Conservation (phyloP, 2,329 filamentous ascomycete genomes). For the Bisporella sp. region DNA sequence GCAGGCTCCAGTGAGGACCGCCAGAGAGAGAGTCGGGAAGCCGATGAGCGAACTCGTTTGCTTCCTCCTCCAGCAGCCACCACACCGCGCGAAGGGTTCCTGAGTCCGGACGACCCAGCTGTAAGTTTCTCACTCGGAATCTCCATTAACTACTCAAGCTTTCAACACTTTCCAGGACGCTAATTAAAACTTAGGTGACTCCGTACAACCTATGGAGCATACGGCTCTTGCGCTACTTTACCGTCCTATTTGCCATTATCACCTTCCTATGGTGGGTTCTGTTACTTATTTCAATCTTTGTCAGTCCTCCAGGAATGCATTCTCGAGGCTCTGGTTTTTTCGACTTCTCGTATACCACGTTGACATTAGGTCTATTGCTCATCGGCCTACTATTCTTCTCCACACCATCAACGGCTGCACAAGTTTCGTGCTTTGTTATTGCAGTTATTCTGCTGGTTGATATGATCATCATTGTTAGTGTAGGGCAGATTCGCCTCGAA, state of each 20-base stretch:
- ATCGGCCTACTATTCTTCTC: slow-evolving; percentile 82
- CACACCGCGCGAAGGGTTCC: slow-evolving; percentile 39
- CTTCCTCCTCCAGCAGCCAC: slow-evolving; percentile 18
- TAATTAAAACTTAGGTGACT: slow-evolving; percentile 44
- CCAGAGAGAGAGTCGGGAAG: slow-evolving; percentile 30
- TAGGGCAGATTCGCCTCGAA: slow-evolving; percentile 68
- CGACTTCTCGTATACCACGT: slow-evolving; percentile 73
- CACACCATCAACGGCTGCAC: slow-evolving; percentile 71
- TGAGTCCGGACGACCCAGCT: slow-evolving; percentile 75
- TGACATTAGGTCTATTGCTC: slow-evolving; percentile 70
- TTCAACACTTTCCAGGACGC: slow-evolving; percentile 1
- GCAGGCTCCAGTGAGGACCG: slow-evolving; percentile 15
- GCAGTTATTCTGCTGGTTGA: slow-evolving; percentile 63
- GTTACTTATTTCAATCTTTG: slow-evolving; percentile 81
- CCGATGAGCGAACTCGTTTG: slow-evolving; percentile 47
- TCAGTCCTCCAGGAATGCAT: slow-evolving; percentile 81
- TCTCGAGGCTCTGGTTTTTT: slow-evolving; percentile 89
- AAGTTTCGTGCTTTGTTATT: slow-evolving; percentile 64
- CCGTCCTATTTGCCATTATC: slow-evolving; percentile 65
- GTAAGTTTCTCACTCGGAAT: slow-evolving; percentile 39
- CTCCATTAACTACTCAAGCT: background rate
- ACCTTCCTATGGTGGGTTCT: slow-evolving; percentile 91
- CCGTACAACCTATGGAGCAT: slow-evolving; percentile 96
- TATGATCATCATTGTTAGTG: slow-evolving; percentile 71
- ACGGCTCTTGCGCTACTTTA: slow-evolving; percentile 70